Evolutionary conservation across 2,329 filamentous ascomycete species (phyloP), one percentile per base, ranked within the genome.

Genomic region (Graphium sp.): DNA sequence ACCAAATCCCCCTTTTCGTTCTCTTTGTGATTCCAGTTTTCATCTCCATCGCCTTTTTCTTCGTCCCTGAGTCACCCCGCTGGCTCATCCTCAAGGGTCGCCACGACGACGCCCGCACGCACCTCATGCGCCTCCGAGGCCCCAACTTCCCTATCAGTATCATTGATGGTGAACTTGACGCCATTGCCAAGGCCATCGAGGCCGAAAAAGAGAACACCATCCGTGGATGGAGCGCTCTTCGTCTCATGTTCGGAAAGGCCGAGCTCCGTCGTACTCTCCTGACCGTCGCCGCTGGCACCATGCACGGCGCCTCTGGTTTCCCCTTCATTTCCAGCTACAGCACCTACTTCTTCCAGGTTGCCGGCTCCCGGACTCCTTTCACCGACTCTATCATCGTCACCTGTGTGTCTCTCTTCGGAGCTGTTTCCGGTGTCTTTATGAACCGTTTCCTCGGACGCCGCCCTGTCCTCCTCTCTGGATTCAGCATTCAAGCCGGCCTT

Each of bases 281-380:
- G 22, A 30, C 26, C 18, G 27, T 30, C 15, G 32, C 32, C 6
- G 18, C 16, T 11, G 32, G 32, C 14, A 30, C 27, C n/a, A 30
- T 33, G 27, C 27, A 30, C 13, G 32, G 22, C 10, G 32, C 32
- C 9, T 33, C 32, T 13, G 32, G 32, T 12, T 33, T 33, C 32
- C 32, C 27, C 6, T 33, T 33, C 23, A 29, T 33, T 20, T 30
- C 32, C 15, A 27, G 27, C 24, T 33, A 33, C 17, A 33, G 30
- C 15, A 33, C 32, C 13, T 33, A 33, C 28, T 33, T 33, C 27
- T 33, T 33, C 32, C 32, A 33, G 24, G 28, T 33, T 14, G 32
- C 32, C 15, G 32, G 32, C 10, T 33, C 27, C 14, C 28, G 30
- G 32, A 30, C 14, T 10, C 32, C 32, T 14, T 33, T 33, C 24